Base-by-base conservation (phyloP, 768 basidiomycete species). In the Russula brevipes region DNA sequence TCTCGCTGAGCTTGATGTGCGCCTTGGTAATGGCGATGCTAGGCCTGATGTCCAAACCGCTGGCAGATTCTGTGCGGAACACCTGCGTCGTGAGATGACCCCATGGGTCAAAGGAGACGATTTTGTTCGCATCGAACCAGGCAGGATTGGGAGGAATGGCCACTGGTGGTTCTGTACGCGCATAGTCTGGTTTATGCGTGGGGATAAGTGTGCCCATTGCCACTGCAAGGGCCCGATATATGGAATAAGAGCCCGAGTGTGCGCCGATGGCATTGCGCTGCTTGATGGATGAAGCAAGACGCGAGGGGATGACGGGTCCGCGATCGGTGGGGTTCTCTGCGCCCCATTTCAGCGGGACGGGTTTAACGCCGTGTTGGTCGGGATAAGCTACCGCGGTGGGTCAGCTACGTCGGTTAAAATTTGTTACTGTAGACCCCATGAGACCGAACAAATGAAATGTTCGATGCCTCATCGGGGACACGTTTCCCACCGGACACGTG, bases 51-150 rank as follows among this genome's bases (percentile, higher is more conserved):
- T 98, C 95, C 60, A 97, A 76, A 0, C 89, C 89, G 46, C 80
- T 81, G 44, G 87, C 84, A 33, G 82, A 76, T 72, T 88, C 84
- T 47, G 76, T 76, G 57, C 77, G 78, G 76, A 86, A 94, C 0
- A 88, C 82, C 33, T 81, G 81, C 4, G 88, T 91, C 0, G 87
- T 89, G 56, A 96, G 76, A 69, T 96, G 94, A 2, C 95, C 95
- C 84, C 86, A 97, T 0, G 95, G 95, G 70, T 98, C 95, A 72
- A 98, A 88, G 4, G 87, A 86, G 45, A 96, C 94, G 69, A 98
- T 94, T 81, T 91, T 91, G 66, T 66, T 68, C 30, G 85, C 80
- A 68, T 89, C 84, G 47, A 74, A 82, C 95, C 95, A 98, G 5
- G 84, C 73, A 0, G 87, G 84, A 67, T 90, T 85, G 16, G 85